Conservation (phyloP, 257 asterid species). For the Solanum rostratum region DNA sequence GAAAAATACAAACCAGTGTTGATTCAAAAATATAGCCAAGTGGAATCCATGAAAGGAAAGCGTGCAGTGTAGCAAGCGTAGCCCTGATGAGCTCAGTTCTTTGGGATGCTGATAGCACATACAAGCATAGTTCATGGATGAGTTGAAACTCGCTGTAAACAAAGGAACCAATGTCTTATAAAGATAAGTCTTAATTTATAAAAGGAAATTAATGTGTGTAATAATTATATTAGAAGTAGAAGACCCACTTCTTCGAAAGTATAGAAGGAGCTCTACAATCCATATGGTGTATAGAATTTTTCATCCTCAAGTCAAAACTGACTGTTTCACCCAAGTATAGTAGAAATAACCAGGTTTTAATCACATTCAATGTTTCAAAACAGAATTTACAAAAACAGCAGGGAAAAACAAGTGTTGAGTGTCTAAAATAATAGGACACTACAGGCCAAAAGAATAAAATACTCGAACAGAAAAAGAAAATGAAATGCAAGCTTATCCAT, state of each 20-base stretch:
- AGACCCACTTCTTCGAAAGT: neutral
- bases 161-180: neutral
- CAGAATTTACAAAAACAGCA: neutral
- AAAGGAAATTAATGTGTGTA: neutral
- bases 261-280: neutral
- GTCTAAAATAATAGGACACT: neutral
- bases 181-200: neutral
- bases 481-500: neutral
- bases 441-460: neutral
- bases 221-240: neutral
- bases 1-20: slow-evolving; percentile 61
- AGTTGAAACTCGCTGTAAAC: slow-evolving; percentile 87
- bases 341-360: neutral
- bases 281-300: neutral
- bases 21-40: slow-evolving; percentile 97
- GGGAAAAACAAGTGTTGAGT: neutral
- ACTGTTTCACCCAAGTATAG: neutral
- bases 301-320: neutral
- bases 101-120: slow-evolving; percentile 84
- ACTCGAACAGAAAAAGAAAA: neutral
- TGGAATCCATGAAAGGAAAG: slow-evolving; percentile 98
- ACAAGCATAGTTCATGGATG: slow-evolving; percentile 87
- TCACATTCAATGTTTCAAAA: neutral
- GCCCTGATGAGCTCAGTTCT: slow-evolving; percentile 96
- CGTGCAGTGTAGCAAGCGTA: slow-evolving; percentile 87